phyloP scores from a whole-genome alignment of 1,139 yeast genomes.

The Candida freyschussii region DNA sequence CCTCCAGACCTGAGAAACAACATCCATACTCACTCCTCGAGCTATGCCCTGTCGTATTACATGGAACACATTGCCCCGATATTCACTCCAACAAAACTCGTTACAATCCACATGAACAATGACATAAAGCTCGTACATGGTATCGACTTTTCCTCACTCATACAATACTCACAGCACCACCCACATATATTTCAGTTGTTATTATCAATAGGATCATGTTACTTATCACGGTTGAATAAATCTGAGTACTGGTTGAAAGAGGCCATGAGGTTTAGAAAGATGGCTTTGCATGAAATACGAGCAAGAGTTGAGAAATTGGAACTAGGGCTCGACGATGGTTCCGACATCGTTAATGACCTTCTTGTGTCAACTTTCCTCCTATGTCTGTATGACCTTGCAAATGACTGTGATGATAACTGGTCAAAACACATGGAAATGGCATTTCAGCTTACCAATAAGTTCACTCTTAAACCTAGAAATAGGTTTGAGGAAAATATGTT shows the following conservation, averaged over 20 bases:
- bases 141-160: slow-evolving; percentile 4
- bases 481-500: slow-evolving; percentile 1
- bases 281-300: slow-evolving; percentile 3
- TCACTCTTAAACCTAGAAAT: background rate
- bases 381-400: slow-evolving; percentile 10
- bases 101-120: slow-evolving; percentile 1
- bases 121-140: background rate
- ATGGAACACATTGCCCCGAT: slow-evolving; percentile 9
- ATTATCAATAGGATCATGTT: slow-evolving; percentile 9
- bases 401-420: slow-evolving; percentile 13
- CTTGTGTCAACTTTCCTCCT: slow-evolving; percentile 8
- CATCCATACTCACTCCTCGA: slow-evolving; percentile 1
- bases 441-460: slow-evolving; percentile 1
- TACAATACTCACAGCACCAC: slow-evolving; percentile 6
- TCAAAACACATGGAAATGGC: slow-evolving; percentile 7
- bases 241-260: slow-evolving; percentile 4
- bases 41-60: slow-evolving; percentile 9
- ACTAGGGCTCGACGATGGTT: too few species aligned
- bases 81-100: slow-evolving; percentile 8
- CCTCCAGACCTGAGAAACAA: background rate
- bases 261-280: slow-evolving; percentile 3
- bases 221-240: slow-evolving; percentile 2
- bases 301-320: too few species aligned
- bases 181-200: slow-evolving; percentile 6
- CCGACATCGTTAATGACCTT: slow-evolving; percentile 2